Base-by-base conservation (phyloP, 2,329 filamentous ascomycete genomes). In the Cytospora chrysosperma region DNA sequence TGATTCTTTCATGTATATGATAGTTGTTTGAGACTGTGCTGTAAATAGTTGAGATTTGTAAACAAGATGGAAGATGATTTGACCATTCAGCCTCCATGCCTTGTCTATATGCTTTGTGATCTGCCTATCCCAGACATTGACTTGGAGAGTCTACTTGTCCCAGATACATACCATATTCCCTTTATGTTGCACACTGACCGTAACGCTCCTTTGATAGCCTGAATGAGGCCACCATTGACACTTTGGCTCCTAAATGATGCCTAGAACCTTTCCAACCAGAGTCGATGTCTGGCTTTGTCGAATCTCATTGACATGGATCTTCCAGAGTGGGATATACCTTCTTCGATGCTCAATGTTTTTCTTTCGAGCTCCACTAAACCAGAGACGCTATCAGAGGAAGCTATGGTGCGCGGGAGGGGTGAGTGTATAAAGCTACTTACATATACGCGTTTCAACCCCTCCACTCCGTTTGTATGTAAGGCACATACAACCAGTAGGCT, bases 1-100 rank as follows among this genome's bases (percentile, higher is more conserved):
- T 26, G 2, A n/a, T 17, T 55, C 51, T 13, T 7, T 21, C 12
- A 17, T 37, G 19, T 47, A 19, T 26, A 47, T 40, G 53, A 8
- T 19, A 17, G 19, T n/a, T 21, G 40, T 2, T 19, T 50, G 47
- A 15, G 13, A 6, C 24, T 62, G 21, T 62, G 53, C 34, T 62
- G 53, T 62, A 62, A 10, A 62, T 62, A 62, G 40, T 56, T 62
- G 12, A 15, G 9, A 10, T 40, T 24, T 56, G 15, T 61, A 32
- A 26, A 37, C 13, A 59, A 26, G 26, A 24, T 24, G n/a, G n/a
- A n/a, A n/a, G 30, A n/a, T 49, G 47, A 32, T 17, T n/a, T 55
- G n/a, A 27, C 24, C 2, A 37, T 49, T n/a, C n/a, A n/a, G 17
- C 7, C 15, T n/a, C 7, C 37, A n/a, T 17, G 3, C 37, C 17